Conservation (phyloP, 129 eudicot species). For the Cynara cardunculus region DNA sequence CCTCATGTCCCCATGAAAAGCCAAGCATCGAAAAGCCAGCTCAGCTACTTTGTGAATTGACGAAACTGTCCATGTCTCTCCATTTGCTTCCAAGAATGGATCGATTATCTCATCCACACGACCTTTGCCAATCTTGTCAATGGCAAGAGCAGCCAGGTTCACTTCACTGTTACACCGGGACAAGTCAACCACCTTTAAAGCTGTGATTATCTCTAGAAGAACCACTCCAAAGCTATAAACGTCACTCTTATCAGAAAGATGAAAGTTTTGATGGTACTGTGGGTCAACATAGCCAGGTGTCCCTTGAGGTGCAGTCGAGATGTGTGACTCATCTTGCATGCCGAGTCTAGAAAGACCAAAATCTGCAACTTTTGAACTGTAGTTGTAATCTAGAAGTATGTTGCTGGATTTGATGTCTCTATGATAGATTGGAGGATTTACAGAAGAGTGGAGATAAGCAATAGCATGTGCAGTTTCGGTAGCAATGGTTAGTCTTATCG, state of each 20-base stretch:
- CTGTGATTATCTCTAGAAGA: constrained; percentile 83
- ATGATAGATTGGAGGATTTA: constrained; percentile 88
- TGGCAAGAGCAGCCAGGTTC: constrained; percentile 85
- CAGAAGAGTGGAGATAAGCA: constrained; percentile 79
- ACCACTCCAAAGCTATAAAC: constrained; percentile 96
- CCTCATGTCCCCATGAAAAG: constrained; percentile 89
- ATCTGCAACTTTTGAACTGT: constrained; percentile 84
- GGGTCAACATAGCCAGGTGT: constrained; percentile 99
- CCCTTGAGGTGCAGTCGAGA: constrained; percentile 97
- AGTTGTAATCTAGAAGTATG: constrained; percentile 69
- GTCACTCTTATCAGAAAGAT: constrained; percentile 92
- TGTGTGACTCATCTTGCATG: constrained; percentile 73
- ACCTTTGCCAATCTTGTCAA: constrained; percentile 76
- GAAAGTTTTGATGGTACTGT: constrained; percentile 87
- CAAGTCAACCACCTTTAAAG: constrained; percentile 86
- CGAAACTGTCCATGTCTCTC: constrained; percentile 81
- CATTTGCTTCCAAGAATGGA: constrained; percentile 64
- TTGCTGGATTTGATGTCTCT: constrained; percentile 93
- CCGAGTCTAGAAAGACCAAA: constrained; percentile 96
- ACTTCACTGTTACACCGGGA: constrained; percentile 67
- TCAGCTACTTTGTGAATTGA: constrained; percentile 89
- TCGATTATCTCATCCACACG: constrained; percentile 75
- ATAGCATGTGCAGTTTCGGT: constrained; percentile 86
- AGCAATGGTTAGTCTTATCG: constrained; percentile 67
- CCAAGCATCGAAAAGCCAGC: constrained; percentile 91